phyloP scores from a whole-genome alignment of 2,329 filamentous ascomycete genomes.

The Arthroderma sp. region DNA sequence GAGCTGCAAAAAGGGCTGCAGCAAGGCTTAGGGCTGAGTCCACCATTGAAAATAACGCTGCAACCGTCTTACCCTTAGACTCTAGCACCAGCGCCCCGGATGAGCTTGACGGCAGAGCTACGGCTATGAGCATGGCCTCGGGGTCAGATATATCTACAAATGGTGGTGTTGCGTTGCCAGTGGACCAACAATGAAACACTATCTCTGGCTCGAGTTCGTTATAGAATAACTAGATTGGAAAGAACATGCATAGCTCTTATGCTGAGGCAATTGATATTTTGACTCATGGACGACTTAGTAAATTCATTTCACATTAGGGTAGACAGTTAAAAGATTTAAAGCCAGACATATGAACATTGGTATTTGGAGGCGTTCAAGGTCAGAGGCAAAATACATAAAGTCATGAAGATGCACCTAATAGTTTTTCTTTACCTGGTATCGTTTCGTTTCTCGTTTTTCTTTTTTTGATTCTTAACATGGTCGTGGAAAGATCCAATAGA shows the following conservation, averaged over 20 bases:
- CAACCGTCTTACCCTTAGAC: neutral
- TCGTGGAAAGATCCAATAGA: neutral
- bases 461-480: neutral
- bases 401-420: slow-evolving; percentile 1
- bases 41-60: neutral
- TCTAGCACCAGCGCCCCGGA: neutral
- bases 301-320: slow-evolving; percentile 4
- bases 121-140: neutral
- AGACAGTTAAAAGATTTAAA: neutral
- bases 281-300: neutral
- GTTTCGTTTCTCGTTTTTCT: neutral
- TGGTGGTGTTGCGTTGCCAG: neutral
- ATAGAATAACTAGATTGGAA: neutral
- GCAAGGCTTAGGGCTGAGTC: neutral
- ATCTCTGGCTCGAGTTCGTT: neutral
- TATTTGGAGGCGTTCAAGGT: neutral
- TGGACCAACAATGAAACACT: neutral
- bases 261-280: neutral
- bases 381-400: neutral
- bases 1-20: neutral
- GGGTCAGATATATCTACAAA: neutral
- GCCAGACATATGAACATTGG: neutral
- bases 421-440: neutral
- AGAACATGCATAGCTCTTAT: neutral
- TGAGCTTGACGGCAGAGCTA: neutral